Evolutionary conservation across 768 basidiomycete species (phyloP).

Genomic region (Roridomyces roridus): DNA sequence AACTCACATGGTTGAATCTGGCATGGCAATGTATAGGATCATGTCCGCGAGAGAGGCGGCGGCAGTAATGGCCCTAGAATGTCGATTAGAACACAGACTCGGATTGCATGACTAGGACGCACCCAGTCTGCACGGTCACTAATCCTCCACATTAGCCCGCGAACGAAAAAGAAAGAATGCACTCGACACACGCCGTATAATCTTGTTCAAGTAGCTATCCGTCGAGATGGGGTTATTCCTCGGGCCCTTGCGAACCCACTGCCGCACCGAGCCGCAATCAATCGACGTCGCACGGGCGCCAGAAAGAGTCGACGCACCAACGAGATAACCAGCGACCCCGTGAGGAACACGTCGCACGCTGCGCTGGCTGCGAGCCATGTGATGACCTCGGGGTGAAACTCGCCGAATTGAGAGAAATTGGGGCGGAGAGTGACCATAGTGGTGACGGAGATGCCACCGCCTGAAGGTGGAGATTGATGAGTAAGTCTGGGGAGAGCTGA

Average conservation of each 20-base stretch:
- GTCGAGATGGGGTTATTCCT: no score
- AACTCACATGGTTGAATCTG: no score
- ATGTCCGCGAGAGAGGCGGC: no score
- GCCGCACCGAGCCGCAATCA: no score
- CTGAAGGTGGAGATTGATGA: background rate
- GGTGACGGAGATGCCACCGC: slow-evolving; percentile 14
- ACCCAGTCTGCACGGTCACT: no score
- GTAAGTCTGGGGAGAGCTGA: background rate
- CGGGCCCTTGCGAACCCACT: no score
- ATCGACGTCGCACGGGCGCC: no score
- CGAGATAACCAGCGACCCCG: slow-evolving; percentile 1
- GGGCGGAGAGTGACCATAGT: slow-evolving; percentile 8
- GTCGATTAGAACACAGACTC: background rate
- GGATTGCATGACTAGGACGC: background rate
- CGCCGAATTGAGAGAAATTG: slow-evolving; percentile 1
- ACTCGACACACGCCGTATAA: no score
- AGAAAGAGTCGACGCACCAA: background rate
- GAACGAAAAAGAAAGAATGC: background rate
- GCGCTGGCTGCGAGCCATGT: slow-evolving; percentile 19
- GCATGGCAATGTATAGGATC: no score
- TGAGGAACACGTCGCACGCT: slow-evolving; percentile 21
- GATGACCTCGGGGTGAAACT: slow-evolving; percentile 11
- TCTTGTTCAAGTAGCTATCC: no score
- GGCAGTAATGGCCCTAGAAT: no score
- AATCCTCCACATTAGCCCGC: no score